These are phyloP conservation scores for Trypanosoma brucei DNA, from an alignment of 208 protist species.

Conservation along the genomic window DNA sequence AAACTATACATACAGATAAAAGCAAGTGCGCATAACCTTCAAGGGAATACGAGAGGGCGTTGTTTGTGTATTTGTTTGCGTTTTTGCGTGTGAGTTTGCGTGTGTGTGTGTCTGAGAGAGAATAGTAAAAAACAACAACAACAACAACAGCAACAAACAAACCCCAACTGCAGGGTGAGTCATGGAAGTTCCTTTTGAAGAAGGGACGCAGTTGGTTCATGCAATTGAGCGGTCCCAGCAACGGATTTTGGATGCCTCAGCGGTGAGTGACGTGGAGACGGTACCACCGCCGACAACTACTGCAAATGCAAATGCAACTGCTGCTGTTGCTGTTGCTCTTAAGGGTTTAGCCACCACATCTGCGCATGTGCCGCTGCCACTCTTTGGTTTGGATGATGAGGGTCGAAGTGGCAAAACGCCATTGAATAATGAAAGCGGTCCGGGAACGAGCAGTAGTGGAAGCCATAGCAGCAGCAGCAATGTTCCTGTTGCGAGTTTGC, in stretches of 20 bases:
- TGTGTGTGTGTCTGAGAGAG: background rate
- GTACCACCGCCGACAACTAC: too few relatives aligned
- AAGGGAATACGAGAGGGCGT: too few relatives aligned
- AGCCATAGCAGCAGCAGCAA: constrained; percentile 3
- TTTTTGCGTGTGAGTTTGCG: background rate
- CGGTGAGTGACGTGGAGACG: too few relatives aligned
- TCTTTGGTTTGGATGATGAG: background rate
- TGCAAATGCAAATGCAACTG: too few relatives aligned
- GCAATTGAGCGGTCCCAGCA: too few relatives aligned
- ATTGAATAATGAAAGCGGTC: background rate
- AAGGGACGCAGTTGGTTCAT: too few relatives aligned
- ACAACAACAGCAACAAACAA: background rate
- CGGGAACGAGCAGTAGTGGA: background rate
- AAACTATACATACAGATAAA: background rate
- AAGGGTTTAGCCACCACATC: background rate
- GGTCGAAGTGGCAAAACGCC: background rate
- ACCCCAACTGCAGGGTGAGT: too few relatives aligned
- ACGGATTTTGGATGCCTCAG: too few relatives aligned
- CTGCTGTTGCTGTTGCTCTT: background rate
- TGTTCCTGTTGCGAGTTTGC: background rate
- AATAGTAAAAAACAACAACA: background rate
- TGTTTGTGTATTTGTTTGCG: background rate
- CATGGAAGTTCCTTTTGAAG: too few relatives aligned
- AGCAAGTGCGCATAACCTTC: background rate
- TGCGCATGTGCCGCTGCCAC: background rate